Evolutionary conservation across 1,284 basidiomycete species (phyloP).

Genomic region (Ustanciosporium gigantosporum): DNA sequence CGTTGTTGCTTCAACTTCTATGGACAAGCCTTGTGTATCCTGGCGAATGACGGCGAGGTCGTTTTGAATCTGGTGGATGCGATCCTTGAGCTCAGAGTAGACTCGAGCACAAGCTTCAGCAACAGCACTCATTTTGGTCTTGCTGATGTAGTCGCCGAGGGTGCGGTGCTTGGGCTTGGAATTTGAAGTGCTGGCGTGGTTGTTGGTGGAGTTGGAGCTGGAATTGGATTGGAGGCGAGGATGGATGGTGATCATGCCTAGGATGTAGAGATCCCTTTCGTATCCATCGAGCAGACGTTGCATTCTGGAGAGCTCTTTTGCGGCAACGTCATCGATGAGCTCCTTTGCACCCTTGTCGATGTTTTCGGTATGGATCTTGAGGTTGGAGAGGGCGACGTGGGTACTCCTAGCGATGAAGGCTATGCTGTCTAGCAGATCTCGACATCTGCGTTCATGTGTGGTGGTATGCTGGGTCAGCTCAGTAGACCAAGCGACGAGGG

Average conservation of each 20-base stretch:
- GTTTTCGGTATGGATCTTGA: conserved; percentile 48
- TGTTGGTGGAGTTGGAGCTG: not conserved
- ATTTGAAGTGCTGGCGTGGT: conserved; percentile 1
- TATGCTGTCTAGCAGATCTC: conserved; percentile 29
- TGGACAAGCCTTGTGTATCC: conserved; percentile 34
- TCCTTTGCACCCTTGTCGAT: conserved; percentile 40
- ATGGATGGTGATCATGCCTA: conserved; percentile 50
- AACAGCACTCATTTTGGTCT: conserved; percentile 45
- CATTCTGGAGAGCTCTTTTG: conserved; percentile 50
- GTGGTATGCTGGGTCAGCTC: conserved; percentile 11
- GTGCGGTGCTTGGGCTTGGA: conserved; percentile 33
- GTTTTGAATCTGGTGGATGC: conserved; percentile 25
- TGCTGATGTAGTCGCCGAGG: conserved; percentile 53
- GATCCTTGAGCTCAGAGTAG: conserved; percentile 33
- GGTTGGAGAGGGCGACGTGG: conserved; percentile 49
- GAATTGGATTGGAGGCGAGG: conserved; percentile 30
- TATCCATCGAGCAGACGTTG: conserved; percentile 48
- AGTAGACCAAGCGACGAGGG: conserved; percentile 42
- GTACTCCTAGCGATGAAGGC: conserved; percentile 46
- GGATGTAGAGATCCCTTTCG: conserved; percentile 46
- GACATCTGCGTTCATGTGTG: conserved; percentile 5
- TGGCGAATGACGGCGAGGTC: conserved; percentile 33
- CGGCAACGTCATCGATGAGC: conserved; percentile 33
- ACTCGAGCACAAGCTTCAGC: conserved; percentile 44
- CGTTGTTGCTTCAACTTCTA: conserved; percentile 46